Base-by-base conservation (phyloP, 169 alveolate genomes). In the Plasmodium sp. region DNA sequence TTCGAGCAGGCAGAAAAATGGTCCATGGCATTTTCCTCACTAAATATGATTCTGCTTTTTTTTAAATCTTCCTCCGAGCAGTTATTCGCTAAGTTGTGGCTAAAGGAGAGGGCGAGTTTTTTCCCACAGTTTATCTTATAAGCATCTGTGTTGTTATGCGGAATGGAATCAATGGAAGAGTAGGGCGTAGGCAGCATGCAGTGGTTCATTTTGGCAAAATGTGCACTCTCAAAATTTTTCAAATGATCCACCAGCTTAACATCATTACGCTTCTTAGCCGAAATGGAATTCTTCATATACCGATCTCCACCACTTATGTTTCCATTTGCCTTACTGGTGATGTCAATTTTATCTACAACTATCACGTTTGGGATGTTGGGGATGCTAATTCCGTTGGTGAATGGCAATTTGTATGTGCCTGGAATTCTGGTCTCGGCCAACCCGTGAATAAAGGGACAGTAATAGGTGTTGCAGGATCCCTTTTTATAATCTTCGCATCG, bases 371-470 rank as follows among this genome's bases (percentile, higher is more conserved):
- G 95, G 54, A 93, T 96, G 16, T 84, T 96, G 7, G 97, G 97
- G 10, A 96, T 95, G 84, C 93, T 82, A 10, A 96, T 62, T 58
- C 97, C 97, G 48, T 96, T 94, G 1, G 98, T 94, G 81, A 96
- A 97, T 5, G 98, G 98, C 10, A 97, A 95, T 81, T 96, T 95
- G 81, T 96, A 97, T 43, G 94, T 83, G 14, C 93, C 93, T 10
- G 97, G 93, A 14, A 81, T 93, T 67, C 99, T 80, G 54, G 96
- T 77, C 81, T 97, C 99, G 31, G 97, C 98, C 16, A 95, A 92
- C 1, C 98, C 98, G 92, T 97, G 99, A 48, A 97, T 95, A 84
- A 94, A 96, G 12, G 98, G 99, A 88, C 99, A 97, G 81, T 97
- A 97, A 84, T 97, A 97, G 5, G 98, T 96, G 31, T 96, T 88